Conservation (phyloP, 2,329 filamentous ascomycete genomes). For the Lasiodiplodia citricola region DNA sequence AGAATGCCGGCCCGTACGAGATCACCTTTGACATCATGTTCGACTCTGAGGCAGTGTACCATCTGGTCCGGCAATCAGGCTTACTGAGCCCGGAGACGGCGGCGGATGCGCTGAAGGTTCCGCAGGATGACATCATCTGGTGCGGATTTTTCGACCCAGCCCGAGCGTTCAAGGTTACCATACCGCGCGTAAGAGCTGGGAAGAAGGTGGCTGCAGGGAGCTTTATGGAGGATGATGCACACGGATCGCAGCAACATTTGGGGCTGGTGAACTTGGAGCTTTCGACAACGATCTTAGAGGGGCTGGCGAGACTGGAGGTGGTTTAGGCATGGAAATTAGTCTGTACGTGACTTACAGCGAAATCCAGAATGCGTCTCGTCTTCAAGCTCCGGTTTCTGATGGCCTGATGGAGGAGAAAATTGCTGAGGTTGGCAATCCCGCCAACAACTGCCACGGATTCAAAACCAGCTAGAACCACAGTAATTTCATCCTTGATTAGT, state of each 20-base stretch:
- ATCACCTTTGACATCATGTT: slow-evolving; percentile 61
- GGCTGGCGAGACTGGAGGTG: neutral
- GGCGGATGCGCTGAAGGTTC: neutral
- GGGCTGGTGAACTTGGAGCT: neutral
- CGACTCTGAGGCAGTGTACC: slow-evolving; percentile 21
- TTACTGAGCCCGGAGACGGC: neutral
- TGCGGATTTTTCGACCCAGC: neutral
- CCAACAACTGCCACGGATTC: too few relatives aligned
- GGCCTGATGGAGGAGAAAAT: too few relatives aligned
- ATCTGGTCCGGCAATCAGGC: neutral
- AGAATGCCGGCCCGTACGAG: slow-evolving; percentile 59
- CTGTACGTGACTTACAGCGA: too few relatives aligned
- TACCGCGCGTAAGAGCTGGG: neutral
- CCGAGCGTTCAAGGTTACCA: neutral
- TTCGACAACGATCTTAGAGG: neutral
- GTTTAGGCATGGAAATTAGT: too few relatives aligned
- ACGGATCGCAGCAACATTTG: neutral
- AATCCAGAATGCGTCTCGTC: too few relatives aligned
- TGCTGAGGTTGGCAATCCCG: too few relatives aligned
- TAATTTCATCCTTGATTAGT: too few relatives aligned
- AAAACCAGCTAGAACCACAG: too few relatives aligned
- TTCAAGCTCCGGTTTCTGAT: too few relatives aligned
- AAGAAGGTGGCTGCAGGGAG: neutral
- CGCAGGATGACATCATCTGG: neutral
- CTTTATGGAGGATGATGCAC: neutral